phyloP scores from a whole-genome alignment of 75 land plant species.

The Selaginella tamariscina region DNA sequence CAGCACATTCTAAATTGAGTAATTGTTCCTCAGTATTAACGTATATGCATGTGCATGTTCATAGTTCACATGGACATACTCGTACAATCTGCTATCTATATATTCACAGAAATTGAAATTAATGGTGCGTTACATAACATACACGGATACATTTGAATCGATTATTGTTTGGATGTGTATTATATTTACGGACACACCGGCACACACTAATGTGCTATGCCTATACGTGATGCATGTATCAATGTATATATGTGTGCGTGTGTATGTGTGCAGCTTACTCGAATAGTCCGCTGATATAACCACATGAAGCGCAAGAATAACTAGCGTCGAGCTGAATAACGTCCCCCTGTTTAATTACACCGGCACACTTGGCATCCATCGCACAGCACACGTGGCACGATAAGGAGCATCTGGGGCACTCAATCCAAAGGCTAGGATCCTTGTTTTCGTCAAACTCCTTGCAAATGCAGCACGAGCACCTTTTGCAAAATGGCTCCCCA shows the following conservation, averaged over 20 bases:
- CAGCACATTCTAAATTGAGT: background rate
- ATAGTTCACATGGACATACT: too few species aligned
- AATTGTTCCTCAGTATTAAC: background rate
- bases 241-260: background rate
- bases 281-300: slow-evolving; percentile 60
- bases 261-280: slow-evolving; percentile 28
- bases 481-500: slow-evolving; percentile 72
- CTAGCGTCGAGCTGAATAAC: slow-evolving; percentile 70
- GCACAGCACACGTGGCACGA: slow-evolving; percentile 92
- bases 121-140: too few species aligned
- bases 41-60: too few species aligned
- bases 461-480: slow-evolving; percentile 89
- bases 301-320: slow-evolving; percentile 69
- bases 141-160: too few species aligned
- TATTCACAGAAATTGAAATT: too few species aligned
- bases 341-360: slow-evolving; percentile 46
- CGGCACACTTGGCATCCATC: slow-evolving; percentile 39
- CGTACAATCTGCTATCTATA: too few species aligned
- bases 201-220: too few species aligned
- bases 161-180: too few species aligned
- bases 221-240: too few species aligned
- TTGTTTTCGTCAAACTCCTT: slow-evolving; percentile 82
- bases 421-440: slow-evolving; percentile 89
- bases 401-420: slow-evolving; percentile 59
- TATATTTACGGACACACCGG: too few species aligned